Base-by-base conservation (phyloP, 768 basidiomycete genomes). In the Cubamyces sp. region DNA sequence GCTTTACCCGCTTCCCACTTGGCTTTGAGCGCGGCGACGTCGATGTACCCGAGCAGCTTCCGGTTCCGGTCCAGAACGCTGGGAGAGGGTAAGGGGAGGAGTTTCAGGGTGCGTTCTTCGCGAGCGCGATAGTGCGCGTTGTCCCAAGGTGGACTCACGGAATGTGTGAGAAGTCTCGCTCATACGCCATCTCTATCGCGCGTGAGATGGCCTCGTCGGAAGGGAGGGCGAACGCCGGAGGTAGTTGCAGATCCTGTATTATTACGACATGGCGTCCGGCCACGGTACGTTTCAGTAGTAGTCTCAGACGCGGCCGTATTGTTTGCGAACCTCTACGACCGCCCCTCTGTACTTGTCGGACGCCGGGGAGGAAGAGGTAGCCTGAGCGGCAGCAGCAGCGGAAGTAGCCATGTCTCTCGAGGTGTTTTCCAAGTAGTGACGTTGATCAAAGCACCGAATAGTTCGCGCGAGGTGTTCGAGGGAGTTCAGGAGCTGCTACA, bases 161-260 rank as follows among this genome's bases (percentile, higher is more conserved):
- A 63, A 96, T 88, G 68, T 96, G 88, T 18, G 94, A 94, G 75
- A 96, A 97, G 72, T 97, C 95, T 37, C 94, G 86, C 66, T 97
- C 95, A 68, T 95, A 96, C 0, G 94, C 95, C 25, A 90, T 82
- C 67, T 93, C 92, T 28, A 96, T 84, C 1, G 92, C 94, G 23
- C 83, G 81, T 9, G 84, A 81, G 60, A 96, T 86, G 19, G 84
- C 81, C 69, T 92, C 92, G 60, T 81, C 80, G 12, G 81, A 76
- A 8, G 90, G 88, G 3, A 96, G 80, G 16, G 89, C 84, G 73
- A 96, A 96, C 0, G 94, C 95, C 9, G 95, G 95, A 0, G 93
- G 88, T 0, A 92, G 75, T 79, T 92, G 91, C 5, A 92, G 80
- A 74, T 91, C 90, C 87, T 89, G 65, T 40, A 28, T 3, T n/a